phyloP scores from a whole-genome alignment of 129 eudicot genomes.

The Flaveria trinervia region DNA sequence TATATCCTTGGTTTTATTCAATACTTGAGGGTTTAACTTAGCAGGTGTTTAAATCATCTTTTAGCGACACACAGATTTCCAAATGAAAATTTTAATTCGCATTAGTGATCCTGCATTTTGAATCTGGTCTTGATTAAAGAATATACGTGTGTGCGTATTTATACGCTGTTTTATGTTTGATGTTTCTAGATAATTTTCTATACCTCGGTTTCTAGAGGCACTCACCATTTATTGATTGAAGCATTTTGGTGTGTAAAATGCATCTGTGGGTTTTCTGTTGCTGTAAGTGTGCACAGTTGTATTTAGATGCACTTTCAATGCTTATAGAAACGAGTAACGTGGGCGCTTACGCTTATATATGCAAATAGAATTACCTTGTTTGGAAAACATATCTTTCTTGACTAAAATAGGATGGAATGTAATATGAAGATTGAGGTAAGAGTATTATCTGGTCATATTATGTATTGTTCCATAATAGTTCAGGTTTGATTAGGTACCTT shows the following conservation, averaged over 20 bases:
- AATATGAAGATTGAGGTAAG: neutral
- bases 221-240: neutral
- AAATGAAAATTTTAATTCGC: too few species aligned
- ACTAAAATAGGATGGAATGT: slow-evolving; percentile 6
- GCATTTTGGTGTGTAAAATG: too few species aligned
- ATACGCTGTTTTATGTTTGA: too few species aligned
- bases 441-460: neutral
- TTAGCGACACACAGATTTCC: neutral
- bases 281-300: slow-evolving; percentile 14
- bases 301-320: slow-evolving; percentile 2
- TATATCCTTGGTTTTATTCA: neutral
- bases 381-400: neutral
- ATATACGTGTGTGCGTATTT: too few species aligned
- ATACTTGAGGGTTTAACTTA: neutral
- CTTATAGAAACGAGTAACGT: slow-evolving; percentile 5
- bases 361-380: slow-evolving; percentile 7
- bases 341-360: neutral
- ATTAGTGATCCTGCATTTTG: neutral
- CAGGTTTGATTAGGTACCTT: slow-evolving; percentile 16
- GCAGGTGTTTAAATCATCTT: slow-evolving; percentile 8
- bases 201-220: neutral
- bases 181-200: neutral
- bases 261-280: slow-evolving; percentile 1
- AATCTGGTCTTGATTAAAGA: neutral
- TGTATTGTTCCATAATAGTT: slow-evolving; percentile 14